Conservation (phyloP, 2,329 filamentous ascomycete genomes). For the Trichophyton verrucosum region DNA sequence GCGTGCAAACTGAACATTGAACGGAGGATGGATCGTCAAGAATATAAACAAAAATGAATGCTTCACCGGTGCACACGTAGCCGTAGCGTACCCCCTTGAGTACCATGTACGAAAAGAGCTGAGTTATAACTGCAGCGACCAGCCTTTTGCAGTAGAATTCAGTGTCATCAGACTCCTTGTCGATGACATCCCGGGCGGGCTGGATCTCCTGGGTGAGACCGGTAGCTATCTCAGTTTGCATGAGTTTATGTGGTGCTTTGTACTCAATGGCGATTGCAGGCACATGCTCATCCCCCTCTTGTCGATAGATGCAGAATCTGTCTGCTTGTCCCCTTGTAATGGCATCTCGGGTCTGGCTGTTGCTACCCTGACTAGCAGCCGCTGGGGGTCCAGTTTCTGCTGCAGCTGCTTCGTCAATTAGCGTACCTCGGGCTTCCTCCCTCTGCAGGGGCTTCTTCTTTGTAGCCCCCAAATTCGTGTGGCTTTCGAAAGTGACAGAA, state of each 20-base stretch:
- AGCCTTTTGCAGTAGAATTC: conserved; percentile 17
- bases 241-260: conserved; percentile 20
- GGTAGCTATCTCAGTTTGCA: conserved; percentile 15
- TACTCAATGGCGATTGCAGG: conserved; percentile 18
- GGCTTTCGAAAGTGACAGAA: conserved; percentile 5
- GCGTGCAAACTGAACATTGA: background rate
- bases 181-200: conserved; percentile 17
- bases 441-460: background rate
- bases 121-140: conserved; percentile 17
- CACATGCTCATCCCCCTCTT: conserved; percentile 14
- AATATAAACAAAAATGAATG: conserved; percentile 19
- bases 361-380: background rate
- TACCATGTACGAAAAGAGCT: conserved; percentile 23
- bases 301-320: conserved; percentile 6
- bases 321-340: conserved; percentile 7
- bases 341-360: background rate
- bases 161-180: conserved; percentile 17
- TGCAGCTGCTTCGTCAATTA: background rate
- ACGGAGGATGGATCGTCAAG: background rate
- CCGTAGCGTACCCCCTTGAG: conserved; percentile 17
- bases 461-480: background rate
- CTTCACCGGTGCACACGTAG: conserved; percentile 22
- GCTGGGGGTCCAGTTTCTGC: background rate
- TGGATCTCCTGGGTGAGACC: conserved; percentile 18
- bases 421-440: background rate